phyloP scores from a whole-genome alignment of 495 filamentous ascomycete species.

The Darksidea phi region DNA sequence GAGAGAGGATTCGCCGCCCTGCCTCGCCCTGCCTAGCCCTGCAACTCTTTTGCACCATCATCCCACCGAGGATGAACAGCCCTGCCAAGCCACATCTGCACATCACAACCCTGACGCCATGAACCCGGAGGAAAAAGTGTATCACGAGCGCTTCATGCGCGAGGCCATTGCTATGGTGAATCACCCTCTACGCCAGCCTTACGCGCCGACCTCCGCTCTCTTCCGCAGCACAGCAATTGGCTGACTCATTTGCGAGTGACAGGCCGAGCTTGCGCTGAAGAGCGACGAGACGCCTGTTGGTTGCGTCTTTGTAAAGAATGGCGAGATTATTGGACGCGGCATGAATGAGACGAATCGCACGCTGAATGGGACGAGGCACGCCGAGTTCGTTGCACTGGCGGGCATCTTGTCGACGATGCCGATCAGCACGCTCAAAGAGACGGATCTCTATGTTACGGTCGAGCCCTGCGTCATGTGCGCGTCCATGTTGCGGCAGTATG shows the following conservation, averaged over 20 bases:
- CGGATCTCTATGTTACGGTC: slow-evolving; percentile 90
- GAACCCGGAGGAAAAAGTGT: slow-evolving; percentile 28
- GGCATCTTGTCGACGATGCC: slow-evolving; percentile 58
- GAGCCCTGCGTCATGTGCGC: slow-evolving; percentile 99
- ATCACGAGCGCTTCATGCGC: slow-evolving; percentile 48
- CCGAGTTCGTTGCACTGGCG: slow-evolving; percentile 84
- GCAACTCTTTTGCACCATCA: background rate
- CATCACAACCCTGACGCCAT: slow-evolving; percentile 15
- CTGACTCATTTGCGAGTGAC: background rate
- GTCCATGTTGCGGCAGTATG: slow-evolving; percentile 80
- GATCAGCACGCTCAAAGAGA: slow-evolving; percentile 61
- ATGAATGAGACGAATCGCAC: slow-evolving; percentile 96
- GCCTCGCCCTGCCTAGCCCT: background rate
- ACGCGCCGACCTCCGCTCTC: background rate
- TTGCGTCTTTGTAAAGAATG: slow-evolving; percentile 81
- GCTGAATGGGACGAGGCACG: slow-evolving; percentile 83
- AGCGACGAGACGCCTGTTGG: slow-evolving; percentile 92
- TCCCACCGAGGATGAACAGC: slow-evolving; percentile 10
- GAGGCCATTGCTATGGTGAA: slow-evolving; percentile 46
- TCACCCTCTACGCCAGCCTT: background rate
- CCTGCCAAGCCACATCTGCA: slow-evolving; percentile 13
- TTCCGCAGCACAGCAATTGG: background rate
- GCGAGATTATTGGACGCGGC: slow-evolving; percentile 72
- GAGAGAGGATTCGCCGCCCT: background rate
- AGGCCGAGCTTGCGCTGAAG: slow-evolving; percentile 78